These are phyloP conservation scores for Elsinoe fawcettii DNA, from an alignment of 2,329 filamentous ascomycete genomes.

Conservation along the genomic window DNA sequence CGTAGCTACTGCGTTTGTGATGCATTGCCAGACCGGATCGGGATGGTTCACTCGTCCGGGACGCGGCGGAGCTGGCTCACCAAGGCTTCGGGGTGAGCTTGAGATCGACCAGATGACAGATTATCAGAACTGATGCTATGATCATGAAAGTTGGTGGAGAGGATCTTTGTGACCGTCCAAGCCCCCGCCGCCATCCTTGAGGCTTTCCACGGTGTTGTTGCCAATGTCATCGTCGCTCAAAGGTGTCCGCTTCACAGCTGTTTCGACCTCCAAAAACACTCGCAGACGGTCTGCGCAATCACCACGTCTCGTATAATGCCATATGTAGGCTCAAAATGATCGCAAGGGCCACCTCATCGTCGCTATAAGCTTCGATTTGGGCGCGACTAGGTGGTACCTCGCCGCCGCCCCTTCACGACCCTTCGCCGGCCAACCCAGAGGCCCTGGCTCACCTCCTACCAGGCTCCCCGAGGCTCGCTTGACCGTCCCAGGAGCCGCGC, in stretches of 20 bases:
- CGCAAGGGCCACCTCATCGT: neutral
- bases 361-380: neutral
- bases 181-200: neutral
- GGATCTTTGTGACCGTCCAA: neutral
- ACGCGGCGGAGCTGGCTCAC: neutral
- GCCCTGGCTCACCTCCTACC: neutral
- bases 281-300: neutral
- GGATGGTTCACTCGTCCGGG: neutral
- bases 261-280: neutral
- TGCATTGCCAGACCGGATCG: neutral
- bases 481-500: neutral
- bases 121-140: conserved; percentile 4
- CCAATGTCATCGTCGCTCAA: neutral
- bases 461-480: neutral
- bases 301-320: neutral
- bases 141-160: neutral
- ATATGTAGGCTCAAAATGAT: neutral
- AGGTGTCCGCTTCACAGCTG: neutral
- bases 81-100: neutral
- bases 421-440: neutral
- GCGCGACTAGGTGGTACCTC: neutral
- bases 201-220: neutral
- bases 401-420: neutral
- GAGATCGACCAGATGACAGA: neutral
- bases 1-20: neutral